These are phyloP conservation scores for Quercus gilva DNA, from an alignment of 306 rosid genomes.

Conservation along the genomic window DNA sequence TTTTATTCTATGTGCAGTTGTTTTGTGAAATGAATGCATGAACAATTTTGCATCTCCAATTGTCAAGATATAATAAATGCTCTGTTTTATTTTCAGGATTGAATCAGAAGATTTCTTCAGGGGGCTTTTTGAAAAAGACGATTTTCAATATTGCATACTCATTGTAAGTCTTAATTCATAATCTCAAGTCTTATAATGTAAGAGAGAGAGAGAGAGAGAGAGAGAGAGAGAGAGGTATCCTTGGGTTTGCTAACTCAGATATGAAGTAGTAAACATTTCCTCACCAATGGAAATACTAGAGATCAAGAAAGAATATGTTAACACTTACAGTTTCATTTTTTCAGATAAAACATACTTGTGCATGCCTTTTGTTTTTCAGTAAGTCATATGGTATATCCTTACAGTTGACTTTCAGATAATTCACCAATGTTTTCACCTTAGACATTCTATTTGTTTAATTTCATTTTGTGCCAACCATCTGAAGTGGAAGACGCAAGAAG, in stretches of 20 bases:
- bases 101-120: slow-evolving; percentile 72
- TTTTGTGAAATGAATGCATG: background rate
- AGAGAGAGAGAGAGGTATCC: background rate
- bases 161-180: slow-evolving; percentile 50
- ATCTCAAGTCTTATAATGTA: background rate
- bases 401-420: background rate
- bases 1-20: background rate
- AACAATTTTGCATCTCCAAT: background rate
- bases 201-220: background rate
- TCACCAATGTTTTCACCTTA: background rate
- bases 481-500: too few relatives aligned
- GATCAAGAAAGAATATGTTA: background rate
- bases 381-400: background rate
- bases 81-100: slow-evolving; percentile 55
- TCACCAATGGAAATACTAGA: background rate
- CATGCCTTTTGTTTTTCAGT: too few relatives aligned
- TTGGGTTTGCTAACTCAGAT: background rate
- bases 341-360: background rate
- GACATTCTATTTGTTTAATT: background rate
- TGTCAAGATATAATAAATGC: background rate
- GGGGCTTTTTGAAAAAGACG: slow-evolving; percentile 66
- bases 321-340: background rate
- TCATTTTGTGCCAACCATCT: background rate
- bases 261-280: background rate
- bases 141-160: slow-evolving; percentile 75